These are phyloP conservation scores for Trypanosoma theileri DNA, from an alignment of 208 protist species.

Conservation along the genomic window DNA sequence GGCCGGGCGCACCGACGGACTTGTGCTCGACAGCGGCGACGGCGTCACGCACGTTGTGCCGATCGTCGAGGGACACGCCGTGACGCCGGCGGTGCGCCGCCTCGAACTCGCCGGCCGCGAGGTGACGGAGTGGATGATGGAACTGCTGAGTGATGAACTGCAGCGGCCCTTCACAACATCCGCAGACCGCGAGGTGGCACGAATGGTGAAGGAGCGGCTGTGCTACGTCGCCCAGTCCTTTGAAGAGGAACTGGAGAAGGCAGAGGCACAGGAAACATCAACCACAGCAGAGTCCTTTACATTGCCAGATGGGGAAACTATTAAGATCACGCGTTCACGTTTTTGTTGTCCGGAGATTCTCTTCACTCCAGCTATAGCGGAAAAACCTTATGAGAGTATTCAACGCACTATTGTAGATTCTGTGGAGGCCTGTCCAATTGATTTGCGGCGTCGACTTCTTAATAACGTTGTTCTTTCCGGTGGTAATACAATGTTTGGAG, in stretches of 20 bases:
- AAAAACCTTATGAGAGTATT: constrained; percentile 82
- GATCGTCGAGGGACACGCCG: constrained; percentile 92
- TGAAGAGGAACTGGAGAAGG: constrained; percentile 90
- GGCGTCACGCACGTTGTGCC: constrained; percentile 93
- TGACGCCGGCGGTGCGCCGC: constrained; percentile 80
- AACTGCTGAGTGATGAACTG: constrained; percentile 91
- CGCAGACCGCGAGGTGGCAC: constrained; percentile 95
- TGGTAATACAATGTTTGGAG: constrained; percentile 96
- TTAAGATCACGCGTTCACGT: constrained; percentile 74
- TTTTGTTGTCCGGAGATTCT: constrained; percentile 96
- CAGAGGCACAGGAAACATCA: constrained; percentile 41
- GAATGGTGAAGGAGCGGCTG: constrained; percentile 94
- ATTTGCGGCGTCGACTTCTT: constrained; percentile 95
- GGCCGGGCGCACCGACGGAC: constrained; percentile 88
- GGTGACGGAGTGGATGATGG: constrained; percentile 94
- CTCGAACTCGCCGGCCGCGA: constrained; percentile 93
- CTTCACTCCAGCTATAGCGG: constrained; percentile 95
- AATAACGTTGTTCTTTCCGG: constrained; percentile 95
- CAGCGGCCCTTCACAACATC: constrained; percentile 94
- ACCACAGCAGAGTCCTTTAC: too few relatives aligned
- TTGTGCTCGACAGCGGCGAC: constrained; percentile 93
- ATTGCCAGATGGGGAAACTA: constrained; percentile 94
- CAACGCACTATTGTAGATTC: constrained; percentile 95
- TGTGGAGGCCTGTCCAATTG: constrained; percentile 95
- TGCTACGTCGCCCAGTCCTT: constrained; percentile 94